Evolutionary conservation across 352 stramenopile species (phyloP).

Genomic region (Phytopythium chamaehyphon): DNA sequence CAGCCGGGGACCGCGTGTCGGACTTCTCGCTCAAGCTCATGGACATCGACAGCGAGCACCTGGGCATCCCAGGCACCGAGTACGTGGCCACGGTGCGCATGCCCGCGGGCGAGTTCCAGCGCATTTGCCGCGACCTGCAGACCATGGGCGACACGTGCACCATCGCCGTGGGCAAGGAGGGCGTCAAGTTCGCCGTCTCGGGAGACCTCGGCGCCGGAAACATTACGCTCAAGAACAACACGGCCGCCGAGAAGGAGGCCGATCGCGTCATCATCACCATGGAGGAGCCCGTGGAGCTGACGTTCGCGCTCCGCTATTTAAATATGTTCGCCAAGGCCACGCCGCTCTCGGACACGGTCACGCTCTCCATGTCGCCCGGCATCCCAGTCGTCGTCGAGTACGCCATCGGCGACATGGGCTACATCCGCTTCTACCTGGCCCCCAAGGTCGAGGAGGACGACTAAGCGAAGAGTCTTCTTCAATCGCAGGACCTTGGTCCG

Average conservation of each 20-base stretch:
- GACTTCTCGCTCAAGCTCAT: slow-evolving; percentile 99
- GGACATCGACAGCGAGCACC: slow-evolving; percentile 99
- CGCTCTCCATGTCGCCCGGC: slow-evolving; percentile 96
- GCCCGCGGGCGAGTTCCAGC: slow-evolving; percentile 96
- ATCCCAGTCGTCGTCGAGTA: slow-evolving; percentile 99
- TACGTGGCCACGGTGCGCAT: slow-evolving; percentile 96
- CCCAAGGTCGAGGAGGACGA: slow-evolving; percentile 99
- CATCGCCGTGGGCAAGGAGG: slow-evolving; percentile 96
- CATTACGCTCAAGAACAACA: slow-evolving; percentile 91
- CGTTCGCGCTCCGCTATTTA: slow-evolving; percentile 99
- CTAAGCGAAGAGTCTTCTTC: slow-evolving; percentile 37
- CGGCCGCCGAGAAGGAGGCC: slow-evolving; percentile 81
- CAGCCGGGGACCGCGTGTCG: slow-evolving; percentile 89
- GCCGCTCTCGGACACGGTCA: slow-evolving; percentile 92
- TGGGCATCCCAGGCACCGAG: slow-evolving; percentile 98
- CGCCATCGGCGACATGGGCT: slow-evolving; percentile 95
- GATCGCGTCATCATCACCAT: slow-evolving; percentile 97
- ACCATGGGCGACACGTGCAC: slow-evolving; percentile 98
- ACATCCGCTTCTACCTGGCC: slow-evolving; percentile 99
- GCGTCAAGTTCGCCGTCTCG: slow-evolving; percentile 96
- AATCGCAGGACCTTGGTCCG: background rate
- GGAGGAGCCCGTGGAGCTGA: slow-evolving; percentile 98
- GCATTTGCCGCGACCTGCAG: slow-evolving; percentile 98
- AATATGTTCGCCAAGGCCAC: slow-evolving; percentile 99
- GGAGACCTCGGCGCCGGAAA: slow-evolving; percentile 97